These are phyloP conservation scores for Aspergillus wentii DNA, from an alignment of 495 filamentous ascomycete genomes.

Conservation along the genomic window DNA sequence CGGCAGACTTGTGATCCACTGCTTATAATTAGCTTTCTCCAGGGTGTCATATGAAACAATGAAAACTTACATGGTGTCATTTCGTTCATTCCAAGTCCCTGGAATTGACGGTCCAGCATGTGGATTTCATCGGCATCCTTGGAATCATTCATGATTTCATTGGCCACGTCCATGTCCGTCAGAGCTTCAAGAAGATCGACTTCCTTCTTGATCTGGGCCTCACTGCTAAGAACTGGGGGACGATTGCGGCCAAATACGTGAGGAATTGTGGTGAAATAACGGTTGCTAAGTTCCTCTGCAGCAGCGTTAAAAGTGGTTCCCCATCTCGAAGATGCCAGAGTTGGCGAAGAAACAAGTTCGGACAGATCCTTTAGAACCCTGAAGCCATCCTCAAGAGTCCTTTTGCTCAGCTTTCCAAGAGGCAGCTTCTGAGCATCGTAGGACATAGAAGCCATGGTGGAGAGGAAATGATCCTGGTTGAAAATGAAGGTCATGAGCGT, in stretches of 20 bases:
- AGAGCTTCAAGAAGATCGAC: constrained; percentile 71
- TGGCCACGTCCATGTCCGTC: constrained; percentile 76
- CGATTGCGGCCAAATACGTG: constrained; percentile 72
- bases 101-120: constrained; percentile 64
- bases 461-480: constrained; percentile 63
- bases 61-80: constrained; percentile 54
- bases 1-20: constrained; percentile 51
- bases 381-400: constrained; percentile 67
- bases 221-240: constrained; percentile 57
- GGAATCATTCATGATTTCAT: constrained; percentile 67
- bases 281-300: constrained; percentile 60
- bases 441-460: constrained; percentile 60
- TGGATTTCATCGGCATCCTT: constrained; percentile 50
- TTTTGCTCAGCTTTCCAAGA: constrained; percentile 75
- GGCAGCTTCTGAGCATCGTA: constrained; percentile 78
- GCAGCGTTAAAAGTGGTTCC: constrained; percentile 27
- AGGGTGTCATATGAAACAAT: background rate
- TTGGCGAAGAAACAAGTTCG: constrained; percentile 50
- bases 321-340: constrained; percentile 43
- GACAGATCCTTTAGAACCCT: constrained; percentile 69
- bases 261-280: constrained; percentile 77
- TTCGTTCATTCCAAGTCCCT: constrained; percentile 65
- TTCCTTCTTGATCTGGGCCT: constrained; percentile 61
- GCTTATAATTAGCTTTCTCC: constrained; percentile 1
- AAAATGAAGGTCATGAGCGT: constrained; percentile 76